phyloP scores from a whole-genome alignment of 768 basidiomycete species.

The Mycena polygramma region DNA sequence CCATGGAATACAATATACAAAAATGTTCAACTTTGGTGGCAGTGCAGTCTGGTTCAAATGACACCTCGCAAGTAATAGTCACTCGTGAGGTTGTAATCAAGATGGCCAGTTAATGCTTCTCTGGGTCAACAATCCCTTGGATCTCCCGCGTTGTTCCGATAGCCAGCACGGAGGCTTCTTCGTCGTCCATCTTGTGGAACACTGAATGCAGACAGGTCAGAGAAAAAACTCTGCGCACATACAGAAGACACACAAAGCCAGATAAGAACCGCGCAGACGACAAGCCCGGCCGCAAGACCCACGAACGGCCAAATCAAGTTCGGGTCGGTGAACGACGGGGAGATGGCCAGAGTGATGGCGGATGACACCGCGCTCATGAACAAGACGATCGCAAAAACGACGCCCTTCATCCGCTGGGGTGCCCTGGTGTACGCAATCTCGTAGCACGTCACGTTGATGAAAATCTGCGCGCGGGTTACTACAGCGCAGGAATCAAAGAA shows the following conservation, averaged over 20 bases:
- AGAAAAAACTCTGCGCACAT: not conserved
- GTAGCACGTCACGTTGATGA: conserved; percentile 34
- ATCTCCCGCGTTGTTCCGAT: conserved; percentile 37
- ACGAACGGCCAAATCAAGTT: conserved; percentile 51
- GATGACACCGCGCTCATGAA: conserved; percentile 50
- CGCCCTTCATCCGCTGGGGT: conserved; percentile 57
- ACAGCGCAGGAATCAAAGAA: conserved; percentile 31
- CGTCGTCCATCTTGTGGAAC: conserved; percentile 43
- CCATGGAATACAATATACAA: too few species aligned
- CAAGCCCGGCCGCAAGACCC: conserved; percentile 41
- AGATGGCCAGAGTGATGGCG: conserved; percentile 49
- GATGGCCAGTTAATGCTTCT: conserved; percentile 14
- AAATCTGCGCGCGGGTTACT: conserved; percentile 31
- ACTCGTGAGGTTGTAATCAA: too few species aligned
- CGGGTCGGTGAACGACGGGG: conserved; percentile 51
- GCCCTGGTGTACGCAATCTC: too few species aligned
- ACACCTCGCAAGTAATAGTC: too few species aligned
- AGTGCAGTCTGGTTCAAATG: not conserved
- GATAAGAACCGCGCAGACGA: conserved; percentile 41
- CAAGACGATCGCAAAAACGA: conserved; percentile 53
- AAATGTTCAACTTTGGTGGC: not conserved
- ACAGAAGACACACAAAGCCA: conserved; percentile 31
- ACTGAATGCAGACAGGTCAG: conserved; percentile 8
- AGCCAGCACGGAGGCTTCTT: conserved; percentile 36
- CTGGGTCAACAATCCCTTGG: conserved; percentile 20